These are phyloP conservation scores for Fistulinella cinereoalba DNA, from an alignment of 1,284 basidiomycete genomes.

Conservation along the genomic window DNA sequence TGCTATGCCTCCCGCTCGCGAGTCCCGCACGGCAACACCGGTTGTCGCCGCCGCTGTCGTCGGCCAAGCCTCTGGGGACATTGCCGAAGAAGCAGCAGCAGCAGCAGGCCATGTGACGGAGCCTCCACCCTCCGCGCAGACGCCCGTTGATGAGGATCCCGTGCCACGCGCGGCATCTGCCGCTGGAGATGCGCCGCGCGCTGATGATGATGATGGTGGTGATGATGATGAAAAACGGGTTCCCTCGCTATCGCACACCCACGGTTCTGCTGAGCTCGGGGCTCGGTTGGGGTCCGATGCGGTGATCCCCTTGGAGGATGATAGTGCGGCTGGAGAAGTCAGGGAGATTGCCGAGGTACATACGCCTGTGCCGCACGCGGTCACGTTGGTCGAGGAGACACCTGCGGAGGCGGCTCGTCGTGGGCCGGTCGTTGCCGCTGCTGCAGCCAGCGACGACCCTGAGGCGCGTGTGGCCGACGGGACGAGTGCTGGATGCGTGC, in stretches of 20 bases:
- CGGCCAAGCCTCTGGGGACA: background rate
- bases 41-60: slow-evolving; percentile 1
- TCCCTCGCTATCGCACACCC: no score
- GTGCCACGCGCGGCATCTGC: slow-evolving; percentile 8
- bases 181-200: no score
- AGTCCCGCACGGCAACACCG: slow-evolving; percentile 4
- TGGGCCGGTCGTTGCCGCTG: slow-evolving; percentile 1
- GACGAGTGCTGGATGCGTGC: no score
- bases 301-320: slow-evolving; percentile 1
- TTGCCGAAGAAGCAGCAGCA: slow-evolving; percentile 7
- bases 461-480: no score
- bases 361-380: no score
- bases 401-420: no score
- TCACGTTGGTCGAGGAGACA: no score
- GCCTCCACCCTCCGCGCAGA: slow-evolving; percentile 7
- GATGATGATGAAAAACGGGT: no score
- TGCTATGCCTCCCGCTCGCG: slow-evolving; percentile 1
- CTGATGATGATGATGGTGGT: no score
- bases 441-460: no score
- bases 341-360: slow-evolving; percentile 12
- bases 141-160: slow-evolving; percentile 6
- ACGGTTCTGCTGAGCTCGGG: slow-evolving; percentile 11
- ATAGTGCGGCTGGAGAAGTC: no score
- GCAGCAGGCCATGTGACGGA: no score
- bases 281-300: slow-evolving; percentile 15